These are phyloP conservation scores for Polytrichum formosum DNA, from an alignment of 225 moss, liverwort and hornwort genomes.

Conservation along the genomic window DNA sequence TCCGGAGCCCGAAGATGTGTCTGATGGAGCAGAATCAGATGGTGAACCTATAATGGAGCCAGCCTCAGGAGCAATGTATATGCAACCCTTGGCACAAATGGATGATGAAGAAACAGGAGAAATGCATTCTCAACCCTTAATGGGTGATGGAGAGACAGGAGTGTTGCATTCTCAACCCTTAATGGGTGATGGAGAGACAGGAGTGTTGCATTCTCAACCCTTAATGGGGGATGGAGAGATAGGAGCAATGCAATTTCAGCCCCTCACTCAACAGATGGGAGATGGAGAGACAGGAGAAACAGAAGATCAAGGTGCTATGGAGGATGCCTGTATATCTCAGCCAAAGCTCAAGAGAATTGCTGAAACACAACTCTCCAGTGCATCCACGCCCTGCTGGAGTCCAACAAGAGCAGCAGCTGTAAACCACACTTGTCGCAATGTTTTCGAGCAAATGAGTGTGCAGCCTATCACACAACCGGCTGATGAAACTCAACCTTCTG, in stretches of 20 bases:
- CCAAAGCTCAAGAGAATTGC: constrained; percentile 9
- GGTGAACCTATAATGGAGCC: constrained; percentile 33
- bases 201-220: background rate
- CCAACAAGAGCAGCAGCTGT: constrained; percentile 6
- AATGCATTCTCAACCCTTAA: no score
- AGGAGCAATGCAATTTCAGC: background rate
- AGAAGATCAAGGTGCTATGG: no score
- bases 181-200: background rate
- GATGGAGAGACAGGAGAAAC: constrained; percentile 8
- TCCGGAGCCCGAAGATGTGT: background rate
- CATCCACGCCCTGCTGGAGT: constrained; percentile 9
- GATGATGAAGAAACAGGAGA: constrained; percentile 4
- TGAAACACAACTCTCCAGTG: constrained; percentile 6
- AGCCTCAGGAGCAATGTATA: constrained; percentile 10
- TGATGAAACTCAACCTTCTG: constrained; percentile 24
- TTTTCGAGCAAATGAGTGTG: constrained; percentile 16
- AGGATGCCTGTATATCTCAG: constrained; percentile 4
- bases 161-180: no score
- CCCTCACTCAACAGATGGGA: no score
- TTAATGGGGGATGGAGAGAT: background rate
- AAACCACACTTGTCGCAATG: constrained; percentile 4
- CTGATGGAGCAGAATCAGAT: no score
- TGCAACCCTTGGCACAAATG: constrained; percentile 7
- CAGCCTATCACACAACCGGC: constrained; percentile 53
- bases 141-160: background rate